These are phyloP conservation scores for Coffea canephora DNA, from an alignment of 257 asterid species.

Conservation along the genomic window DNA sequence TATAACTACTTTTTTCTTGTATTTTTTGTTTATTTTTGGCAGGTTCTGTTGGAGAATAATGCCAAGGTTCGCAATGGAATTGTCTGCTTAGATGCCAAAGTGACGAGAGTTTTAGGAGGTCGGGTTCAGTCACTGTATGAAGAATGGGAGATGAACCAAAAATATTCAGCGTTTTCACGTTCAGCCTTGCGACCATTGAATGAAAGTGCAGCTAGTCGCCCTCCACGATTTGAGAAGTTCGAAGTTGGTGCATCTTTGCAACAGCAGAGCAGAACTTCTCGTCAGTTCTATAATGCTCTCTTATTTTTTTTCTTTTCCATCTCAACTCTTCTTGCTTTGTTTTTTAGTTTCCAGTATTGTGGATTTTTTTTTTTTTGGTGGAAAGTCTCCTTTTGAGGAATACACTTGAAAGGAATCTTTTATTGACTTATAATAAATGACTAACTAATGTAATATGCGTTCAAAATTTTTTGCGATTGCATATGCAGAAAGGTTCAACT, in stretches of 20 bases:
- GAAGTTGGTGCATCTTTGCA: constrained; percentile 42
- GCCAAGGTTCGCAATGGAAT: constrained; percentile 53
- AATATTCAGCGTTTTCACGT: constrained; percentile 64
- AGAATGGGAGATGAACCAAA: constrained; percentile 82
- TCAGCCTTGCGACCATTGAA: constrained; percentile 42
- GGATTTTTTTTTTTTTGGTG: not conserved
- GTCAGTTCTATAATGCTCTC: constrained; percentile 21
- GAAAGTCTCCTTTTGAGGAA: not conserved
- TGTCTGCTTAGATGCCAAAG: constrained; percentile 59
- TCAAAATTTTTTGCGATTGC: not conserved
- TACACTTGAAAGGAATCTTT: constrained; percentile 3
- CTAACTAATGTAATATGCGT: not conserved
- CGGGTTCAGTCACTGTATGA: constrained; percentile 74
- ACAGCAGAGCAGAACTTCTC: constrained; percentile 24
- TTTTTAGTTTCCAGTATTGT: too few relatives aligned
- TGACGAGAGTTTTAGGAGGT: constrained; percentile 63
- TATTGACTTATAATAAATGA: not conserved
- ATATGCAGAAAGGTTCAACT: too few relatives aligned
- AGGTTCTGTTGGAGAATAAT: constrained; percentile 65
- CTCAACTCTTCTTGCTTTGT: not conserved
- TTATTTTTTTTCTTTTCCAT: too few relatives aligned
- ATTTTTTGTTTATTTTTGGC: constrained; percentile 33
- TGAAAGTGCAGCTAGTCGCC: constrained; percentile 51
- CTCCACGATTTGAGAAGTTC: constrained; percentile 84
- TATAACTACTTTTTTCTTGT: constrained; percentile 12